Percentiles rank a stretch among this genome's conserved stretches.
Evolutionary conservation across 257 asterid species (phyloP).

Genomic region (Sherardia arvensis): DNA sequence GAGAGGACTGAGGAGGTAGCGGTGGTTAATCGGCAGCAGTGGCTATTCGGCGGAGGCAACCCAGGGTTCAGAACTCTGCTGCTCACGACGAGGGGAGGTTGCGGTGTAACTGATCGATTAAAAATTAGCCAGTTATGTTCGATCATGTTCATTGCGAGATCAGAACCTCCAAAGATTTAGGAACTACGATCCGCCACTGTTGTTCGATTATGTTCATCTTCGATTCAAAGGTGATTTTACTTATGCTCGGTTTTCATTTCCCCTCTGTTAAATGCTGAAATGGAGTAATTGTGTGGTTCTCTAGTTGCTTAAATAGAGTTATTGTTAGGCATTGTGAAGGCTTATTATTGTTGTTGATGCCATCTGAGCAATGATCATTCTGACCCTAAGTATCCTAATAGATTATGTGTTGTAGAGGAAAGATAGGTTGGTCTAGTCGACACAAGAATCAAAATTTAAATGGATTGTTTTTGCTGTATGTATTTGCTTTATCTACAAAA

Average conservation of each 20-base stretch:
- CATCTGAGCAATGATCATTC: background rate
- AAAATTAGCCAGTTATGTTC: too few species aligned
- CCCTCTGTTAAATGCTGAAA: background rate
- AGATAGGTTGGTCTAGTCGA: background rate
- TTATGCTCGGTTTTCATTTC: conserved; percentile 27
- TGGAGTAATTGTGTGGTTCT: background rate
- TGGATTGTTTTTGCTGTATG: background rate
- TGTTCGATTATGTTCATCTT: background rate
- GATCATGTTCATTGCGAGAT: too few species aligned
- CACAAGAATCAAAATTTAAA: too few species aligned
- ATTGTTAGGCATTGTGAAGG: background rate
- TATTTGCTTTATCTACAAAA: background rate
- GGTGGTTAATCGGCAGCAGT: too few species aligned
- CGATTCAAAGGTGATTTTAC: conserved; percentile 10
- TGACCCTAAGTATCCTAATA: background rate
- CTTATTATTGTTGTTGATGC: background rate
- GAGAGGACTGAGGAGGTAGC: too few species aligned
- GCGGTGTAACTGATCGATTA: too few species aligned
- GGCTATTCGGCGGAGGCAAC: too few species aligned
- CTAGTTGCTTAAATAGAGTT: too few species aligned
- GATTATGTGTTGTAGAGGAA: background rate
- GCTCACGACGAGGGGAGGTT: too few species aligned
- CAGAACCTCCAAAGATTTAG: conserved; percentile 50
- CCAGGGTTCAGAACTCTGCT: too few species aligned
- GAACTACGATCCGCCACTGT: conserved; percentile 2